Evolutionary conservation across 148 eudicot species (phyloP), one percentile per base, ranked within the genome.

Genomic region (Selenicereus undatus): DNA sequence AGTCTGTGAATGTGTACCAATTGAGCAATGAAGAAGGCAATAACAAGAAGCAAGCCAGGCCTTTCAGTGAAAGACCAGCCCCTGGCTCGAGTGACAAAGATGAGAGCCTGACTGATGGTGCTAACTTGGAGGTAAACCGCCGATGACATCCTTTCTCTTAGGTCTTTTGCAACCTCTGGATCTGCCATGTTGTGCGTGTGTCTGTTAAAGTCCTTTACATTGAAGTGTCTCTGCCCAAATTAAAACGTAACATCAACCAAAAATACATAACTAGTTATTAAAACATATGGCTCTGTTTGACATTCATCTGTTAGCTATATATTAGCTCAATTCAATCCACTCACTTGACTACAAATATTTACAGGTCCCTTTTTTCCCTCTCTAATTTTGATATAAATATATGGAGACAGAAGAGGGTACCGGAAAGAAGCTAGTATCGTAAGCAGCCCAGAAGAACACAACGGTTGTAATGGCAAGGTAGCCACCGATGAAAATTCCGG

Each of bases 71-170:
- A 91, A 5, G 95, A 93, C 93, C 94, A 93, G 17, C 97, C 88
- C 62, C 95, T 72, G 1, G 97, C 90, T 27, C 97, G 93, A 24
- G 97, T 93, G 27, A 93, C 95, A 76, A 93, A 93, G 12, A 93
- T 92, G 35, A 92, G 88, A 29, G 93, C 97, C 76, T 92, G 97
- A 80, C 96, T 92, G 52, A 92, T 90, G 45, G 90, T 93, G 88
- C 97, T 93, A 68, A 93, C 92, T 88, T 93, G 97, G 21, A 93
- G 93, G 74, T 93, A 93, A 5, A 93, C 81, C 30, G 95, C 97
- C 14, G 97, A 93, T 80, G 97, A 89, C 85, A 91, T 82, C 84
- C 74, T 91, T 78, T 85, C 90, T 2, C 29, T 82, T 3, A 91
- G 85, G 35, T 79, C 89, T 74, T 84, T 84, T 2, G 80, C 84